Conservation (phyloP, 1,284 basidiomycete species). For the Heterobasidion occidentale region DNA sequence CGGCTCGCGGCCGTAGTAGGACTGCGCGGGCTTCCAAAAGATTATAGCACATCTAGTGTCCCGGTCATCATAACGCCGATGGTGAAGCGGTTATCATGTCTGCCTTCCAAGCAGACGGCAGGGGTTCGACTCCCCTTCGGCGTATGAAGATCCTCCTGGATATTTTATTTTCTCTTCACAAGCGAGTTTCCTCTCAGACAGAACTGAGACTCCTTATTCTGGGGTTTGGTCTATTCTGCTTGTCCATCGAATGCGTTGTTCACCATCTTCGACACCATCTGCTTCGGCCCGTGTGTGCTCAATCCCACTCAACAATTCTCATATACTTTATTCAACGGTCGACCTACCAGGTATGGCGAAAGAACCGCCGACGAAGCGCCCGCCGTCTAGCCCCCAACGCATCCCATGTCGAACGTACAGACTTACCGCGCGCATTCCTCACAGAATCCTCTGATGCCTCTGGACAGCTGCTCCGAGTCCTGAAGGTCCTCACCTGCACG, state of each 20-base stretch:
- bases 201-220: too few species aligned
- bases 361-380: slow-evolving; percentile 6
- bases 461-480: neutral
- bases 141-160: too few species aligned
- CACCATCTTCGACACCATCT: neutral
- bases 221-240: too few species aligned
- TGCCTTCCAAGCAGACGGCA: slow-evolving; percentile 83
- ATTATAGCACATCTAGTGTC: neutral
- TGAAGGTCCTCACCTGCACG: slow-evolving; percentile 4
- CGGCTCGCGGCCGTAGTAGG: neutral
- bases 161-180: slow-evolving; percentile 1
- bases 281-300: neutral
- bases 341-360: neutral
- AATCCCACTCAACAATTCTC: neutral
- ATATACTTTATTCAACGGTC: neutral
- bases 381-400: slow-evolving; percentile 9
- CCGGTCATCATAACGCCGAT: slow-evolving; percentile 33
- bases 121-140: slow-evolving; percentile 74
- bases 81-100: slow-evolving; percentile 82
- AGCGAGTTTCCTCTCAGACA: too few species aligned
- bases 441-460: neutral
- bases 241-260: neutral
- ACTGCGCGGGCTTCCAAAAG: neutral
- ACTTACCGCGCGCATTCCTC: neutral
- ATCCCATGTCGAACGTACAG: neutral